phyloP scores from a whole-genome alignment of 208 protist species.

The Herpetomonas samuelpessoai region DNA sequence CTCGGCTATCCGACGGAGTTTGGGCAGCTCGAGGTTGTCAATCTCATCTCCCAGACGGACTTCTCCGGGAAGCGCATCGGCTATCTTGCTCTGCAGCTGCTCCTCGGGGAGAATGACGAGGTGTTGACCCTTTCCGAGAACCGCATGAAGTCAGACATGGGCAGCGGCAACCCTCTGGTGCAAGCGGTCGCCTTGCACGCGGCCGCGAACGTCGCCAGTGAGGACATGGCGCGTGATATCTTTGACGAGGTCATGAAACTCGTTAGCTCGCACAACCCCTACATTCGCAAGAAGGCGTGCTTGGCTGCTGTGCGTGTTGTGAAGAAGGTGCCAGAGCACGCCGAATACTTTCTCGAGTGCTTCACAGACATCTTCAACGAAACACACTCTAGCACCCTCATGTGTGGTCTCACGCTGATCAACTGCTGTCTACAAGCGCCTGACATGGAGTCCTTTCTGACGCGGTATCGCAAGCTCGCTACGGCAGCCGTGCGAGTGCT shows the following conservation, averaged over 20 bases:
- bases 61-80: constrained; percentile 98
- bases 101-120: constrained; percentile 98
- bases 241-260: constrained; percentile 87
- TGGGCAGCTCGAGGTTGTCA: constrained; percentile 99
- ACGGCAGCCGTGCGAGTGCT: constrained; percentile 92
- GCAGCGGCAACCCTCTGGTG: constrained; percentile 70
- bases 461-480: constrained; percentile 84
- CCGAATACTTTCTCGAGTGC: constrained; percentile 94
- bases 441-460: constrained; percentile 41
- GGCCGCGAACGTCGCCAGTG: constrained; percentile 97
- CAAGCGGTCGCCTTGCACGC: constrained; percentile 96
- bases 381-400: constrained; percentile 68
- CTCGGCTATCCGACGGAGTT: constrained; percentile 99
- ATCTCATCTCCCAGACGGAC: constrained; percentile 94
- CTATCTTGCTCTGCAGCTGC: constrained; percentile 95
- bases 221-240: constrained; percentile 92
- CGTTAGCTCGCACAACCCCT: constrained; percentile 70
- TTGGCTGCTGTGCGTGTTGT: constrained; percentile 87
- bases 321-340: constrained; percentile 94
- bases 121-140: constrained; percentile 98
- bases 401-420: constrained; percentile 92
- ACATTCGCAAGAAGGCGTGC: constrained; percentile 96
- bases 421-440: constrained; percentile 82
- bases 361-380: constrained; percentile 69
- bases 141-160: constrained; percentile 96